Conservation (phyloP, 495 filamentous ascomycete species). For the Neurospora sp. region DNA sequence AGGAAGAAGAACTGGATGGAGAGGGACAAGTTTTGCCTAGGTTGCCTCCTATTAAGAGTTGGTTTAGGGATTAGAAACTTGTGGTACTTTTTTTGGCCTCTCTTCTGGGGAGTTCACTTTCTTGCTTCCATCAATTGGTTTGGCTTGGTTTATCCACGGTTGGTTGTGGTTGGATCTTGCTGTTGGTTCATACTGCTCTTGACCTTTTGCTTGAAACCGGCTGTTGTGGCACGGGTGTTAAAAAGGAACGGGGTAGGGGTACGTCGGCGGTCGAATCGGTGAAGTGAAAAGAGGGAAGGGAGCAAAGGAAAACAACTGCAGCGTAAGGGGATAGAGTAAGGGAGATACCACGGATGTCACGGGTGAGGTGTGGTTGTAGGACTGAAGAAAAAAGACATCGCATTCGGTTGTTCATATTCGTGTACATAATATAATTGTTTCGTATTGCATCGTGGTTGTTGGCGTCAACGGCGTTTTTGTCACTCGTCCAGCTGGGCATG, state of each 20-base stretch:
- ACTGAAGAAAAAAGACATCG: accelerated
- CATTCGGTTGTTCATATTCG: background rate
- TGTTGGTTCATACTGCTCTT: background rate
- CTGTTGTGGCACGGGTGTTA: background rate
- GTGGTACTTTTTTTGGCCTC: background rate
- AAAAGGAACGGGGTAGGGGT: background rate
- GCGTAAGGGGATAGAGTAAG: background rate
- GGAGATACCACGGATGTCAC: background rate
- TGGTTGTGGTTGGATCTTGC: background rate
- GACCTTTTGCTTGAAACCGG: background rate
- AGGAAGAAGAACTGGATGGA: background rate
- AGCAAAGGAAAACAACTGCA: background rate
- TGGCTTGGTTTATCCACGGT: background rate
- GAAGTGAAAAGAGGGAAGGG: background rate
- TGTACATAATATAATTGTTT: background rate
- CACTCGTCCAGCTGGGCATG: too few species aligned
- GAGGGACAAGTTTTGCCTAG: background rate
- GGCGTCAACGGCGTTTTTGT: too few species aligned
- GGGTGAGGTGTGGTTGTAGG: background rate
- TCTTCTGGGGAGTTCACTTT: background rate
- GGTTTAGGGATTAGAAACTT: background rate
- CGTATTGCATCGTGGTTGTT: background rate
- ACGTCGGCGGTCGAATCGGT: background rate
- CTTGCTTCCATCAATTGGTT: background rate
- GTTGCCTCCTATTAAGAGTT: background rate